These are phyloP conservation scores for Alternaria sp. DNA, from an alignment of 2,329 filamentous ascomycete genomes.

Conservation along the genomic window DNA sequence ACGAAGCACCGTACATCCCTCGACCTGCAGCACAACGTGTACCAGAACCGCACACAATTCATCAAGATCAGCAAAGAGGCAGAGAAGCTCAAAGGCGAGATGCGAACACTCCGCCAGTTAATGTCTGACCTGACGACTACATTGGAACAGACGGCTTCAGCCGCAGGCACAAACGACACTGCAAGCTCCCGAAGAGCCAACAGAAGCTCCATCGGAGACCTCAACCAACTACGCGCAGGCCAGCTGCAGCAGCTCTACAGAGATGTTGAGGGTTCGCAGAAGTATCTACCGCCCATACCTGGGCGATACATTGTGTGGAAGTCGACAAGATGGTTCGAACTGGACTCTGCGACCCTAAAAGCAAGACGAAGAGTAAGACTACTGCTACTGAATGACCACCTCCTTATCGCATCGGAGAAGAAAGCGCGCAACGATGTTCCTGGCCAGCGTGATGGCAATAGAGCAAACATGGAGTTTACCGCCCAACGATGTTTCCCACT, in stretches of 20 bases:
- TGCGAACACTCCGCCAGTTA: conserved; percentile 86
- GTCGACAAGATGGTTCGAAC: conserved; percentile 91
- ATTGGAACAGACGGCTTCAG: conserved; percentile 57
- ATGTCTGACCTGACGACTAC: conserved; percentile 83
- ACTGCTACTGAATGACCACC: conserved; percentile 91
- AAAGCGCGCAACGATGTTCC: conserved; percentile 80
- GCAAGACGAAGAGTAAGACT: conserved; percentile 87
- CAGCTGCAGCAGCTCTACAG: conserved; percentile 88
- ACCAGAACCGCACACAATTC: conserved; percentile 96
- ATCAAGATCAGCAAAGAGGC: conserved; percentile 99
- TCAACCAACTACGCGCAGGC: conserved; percentile 73
- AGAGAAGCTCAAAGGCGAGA: conserved; percentile 95
- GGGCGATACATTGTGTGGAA: conserved; percentile 96
- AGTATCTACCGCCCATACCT: conserved; percentile 87
- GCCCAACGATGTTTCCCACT: conserved; percentile 95
- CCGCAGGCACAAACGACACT: conserved; percentile 49
- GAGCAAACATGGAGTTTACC: conserved; percentile 71
- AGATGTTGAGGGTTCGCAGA: conserved; percentile 96
- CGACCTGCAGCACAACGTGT: conserved; percentile 93
- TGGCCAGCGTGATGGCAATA: conserved; percentile 55
- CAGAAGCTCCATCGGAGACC: conserved; percentile 83
- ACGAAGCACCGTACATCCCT: conserved; percentile 79
- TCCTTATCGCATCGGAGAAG: conserved; percentile 93
- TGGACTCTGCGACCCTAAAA: conserved; percentile 98
- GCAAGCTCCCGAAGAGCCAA: conserved; percentile 66